A percentile compares a stretch with the other conserved stretches of the same genome.
Conservation (phyloP, 23 red algal species). For the Gracilaria caudata region DNA sequence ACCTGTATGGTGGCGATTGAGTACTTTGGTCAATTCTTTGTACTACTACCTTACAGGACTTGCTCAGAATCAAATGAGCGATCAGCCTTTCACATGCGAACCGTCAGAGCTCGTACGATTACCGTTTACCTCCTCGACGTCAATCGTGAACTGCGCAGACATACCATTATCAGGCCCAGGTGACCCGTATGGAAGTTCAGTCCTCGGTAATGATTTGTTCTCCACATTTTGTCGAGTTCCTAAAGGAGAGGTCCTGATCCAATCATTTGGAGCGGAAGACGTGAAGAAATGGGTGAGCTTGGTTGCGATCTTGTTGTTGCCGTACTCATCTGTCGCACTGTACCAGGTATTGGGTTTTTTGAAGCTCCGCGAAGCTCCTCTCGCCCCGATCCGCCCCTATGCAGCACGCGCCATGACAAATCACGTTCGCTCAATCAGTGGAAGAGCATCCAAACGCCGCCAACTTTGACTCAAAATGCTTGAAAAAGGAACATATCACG, state of each 20-base stretch:
- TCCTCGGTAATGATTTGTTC: not conserved
- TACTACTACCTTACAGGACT: slow-evolving; percentile 68
- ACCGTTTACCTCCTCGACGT: slow-evolving; percentile 26
- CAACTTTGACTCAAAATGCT: slow-evolving; percentile 85
- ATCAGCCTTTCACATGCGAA: slow-evolving; percentile 61
- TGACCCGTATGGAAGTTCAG: too few relatives aligned
- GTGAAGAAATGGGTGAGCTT: slow-evolving; percentile 89
- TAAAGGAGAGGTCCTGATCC: slow-evolving; percentile 68
- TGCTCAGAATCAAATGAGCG: slow-evolving; percentile 57
- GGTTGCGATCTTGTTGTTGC: slow-evolving; percentile 75
- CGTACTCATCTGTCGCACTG: slow-evolving; percentile 61
- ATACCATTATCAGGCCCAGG: not conserved
- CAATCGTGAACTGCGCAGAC: slow-evolving; percentile 32
- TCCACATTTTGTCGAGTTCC: slow-evolving; percentile 86
- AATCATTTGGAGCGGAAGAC: slow-evolving; percentile 55
- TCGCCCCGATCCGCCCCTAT: not conserved
- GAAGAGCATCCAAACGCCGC: slow-evolving; percentile 76
- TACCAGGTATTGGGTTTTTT: slow-evolving; percentile 48
- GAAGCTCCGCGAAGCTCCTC: too few relatives aligned
- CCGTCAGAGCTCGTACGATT: slow-evolving; percentile 32
- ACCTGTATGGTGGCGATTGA: slow-evolving; percentile 77
- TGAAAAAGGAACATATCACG: slow-evolving; percentile 77
- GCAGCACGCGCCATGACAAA: not conserved
- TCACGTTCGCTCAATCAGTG: not conserved
- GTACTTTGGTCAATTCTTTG: slow-evolving; percentile 83